Evolutionary conservation across 2,329 filamentous ascomycete genomes (phyloP).

Genomic region (Cordyceps cicadae): DNA sequence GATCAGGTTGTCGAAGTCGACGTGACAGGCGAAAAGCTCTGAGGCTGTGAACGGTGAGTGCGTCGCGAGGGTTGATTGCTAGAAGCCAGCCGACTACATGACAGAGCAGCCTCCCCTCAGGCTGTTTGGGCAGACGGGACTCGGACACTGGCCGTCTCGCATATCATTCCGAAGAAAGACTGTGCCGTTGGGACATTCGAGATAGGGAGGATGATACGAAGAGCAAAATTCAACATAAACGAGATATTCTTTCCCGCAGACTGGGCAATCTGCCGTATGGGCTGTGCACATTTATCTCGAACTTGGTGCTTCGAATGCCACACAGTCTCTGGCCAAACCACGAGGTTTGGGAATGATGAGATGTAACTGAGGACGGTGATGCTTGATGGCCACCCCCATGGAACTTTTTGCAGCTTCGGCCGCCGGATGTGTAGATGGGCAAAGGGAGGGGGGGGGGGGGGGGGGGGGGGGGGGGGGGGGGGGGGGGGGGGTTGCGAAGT

Average conservation of each 20-base stretch:
- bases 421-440: background rate
- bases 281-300: constrained; percentile 50
- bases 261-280: constrained; percentile 48
- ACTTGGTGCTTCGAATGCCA: background rate
- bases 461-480: background rate
- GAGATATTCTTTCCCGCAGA: constrained; percentile 52
- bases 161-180: constrained; percentile 34
- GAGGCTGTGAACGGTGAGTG: constrained; percentile 7
- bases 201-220: constrained; percentile 39
- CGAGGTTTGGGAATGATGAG: background rate
- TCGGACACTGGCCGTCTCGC: constrained; percentile 48
- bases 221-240: constrained; percentile 50
- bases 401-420: background rate
- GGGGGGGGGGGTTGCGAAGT: background rate
- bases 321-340: background rate
- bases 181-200: constrained; percentile 39
- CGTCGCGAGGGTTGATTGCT: constrained; percentile 15
- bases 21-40: constrained; percentile 44
- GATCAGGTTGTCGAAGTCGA: constrained; percentile 82
- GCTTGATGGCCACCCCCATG: constrained; percentile 1
- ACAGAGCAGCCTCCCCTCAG: constrained; percentile 46
- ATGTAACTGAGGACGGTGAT: constrained; percentile 1
- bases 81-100: constrained; percentile 33
- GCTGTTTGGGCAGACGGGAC: constrained; percentile 51
- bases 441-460: background rate